Conservation (phyloP, 2,329 filamentous ascomycete genomes). For the Emergomyces pasteurianus region DNA sequence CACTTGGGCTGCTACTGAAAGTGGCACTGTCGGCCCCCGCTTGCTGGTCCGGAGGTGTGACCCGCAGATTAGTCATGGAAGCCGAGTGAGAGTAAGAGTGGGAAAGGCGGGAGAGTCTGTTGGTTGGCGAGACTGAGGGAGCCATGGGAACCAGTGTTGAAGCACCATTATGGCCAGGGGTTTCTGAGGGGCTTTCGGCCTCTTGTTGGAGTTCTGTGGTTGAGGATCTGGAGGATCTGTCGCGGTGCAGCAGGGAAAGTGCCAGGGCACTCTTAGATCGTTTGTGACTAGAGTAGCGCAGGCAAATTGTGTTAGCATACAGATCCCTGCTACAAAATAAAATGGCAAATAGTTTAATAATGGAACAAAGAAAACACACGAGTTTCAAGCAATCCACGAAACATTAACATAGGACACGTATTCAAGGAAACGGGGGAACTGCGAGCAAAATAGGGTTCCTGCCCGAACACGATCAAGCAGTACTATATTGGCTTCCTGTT, state of each 20-base stretch:
- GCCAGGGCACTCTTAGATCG: slow-evolving; percentile 44
- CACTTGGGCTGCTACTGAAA: slow-evolving; percentile 4
- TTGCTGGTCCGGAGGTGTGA: slow-evolving; percentile 18
- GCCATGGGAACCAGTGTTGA: slow-evolving; percentile 16
- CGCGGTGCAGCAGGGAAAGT: slow-evolving; percentile 42
- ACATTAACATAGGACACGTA: neutral
- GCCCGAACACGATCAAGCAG: neutral
- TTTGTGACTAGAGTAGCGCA: slow-evolving; percentile 31
- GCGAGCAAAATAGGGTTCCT: too few relatives aligned
- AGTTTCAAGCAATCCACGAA: neutral
- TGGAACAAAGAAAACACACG: neutral
- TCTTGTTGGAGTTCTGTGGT: slow-evolving; percentile 28
- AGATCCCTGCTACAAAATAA: neutral
- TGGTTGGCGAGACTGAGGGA: slow-evolving; percentile 16
- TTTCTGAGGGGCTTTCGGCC: slow-evolving; percentile 14
- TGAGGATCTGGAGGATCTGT: slow-evolving; percentile 23
- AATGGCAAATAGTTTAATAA: neutral
- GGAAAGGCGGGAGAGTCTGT: slow-evolving; percentile 9
- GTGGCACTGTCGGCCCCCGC: slow-evolving; percentile 14
- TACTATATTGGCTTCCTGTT: too few relatives aligned
- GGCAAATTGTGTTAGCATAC: neutral
- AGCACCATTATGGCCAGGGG: slow-evolving; percentile 11
- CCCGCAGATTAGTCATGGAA: slow-evolving; percentile 20
- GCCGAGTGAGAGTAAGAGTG: slow-evolving; percentile 16
- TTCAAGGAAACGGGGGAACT: neutral